A percentile compares a stretch with the other conserved stretches of the same genome.
phyloP scores from a whole-genome alignment of 306 rosid species.

The Hippophae tibetana region DNA sequence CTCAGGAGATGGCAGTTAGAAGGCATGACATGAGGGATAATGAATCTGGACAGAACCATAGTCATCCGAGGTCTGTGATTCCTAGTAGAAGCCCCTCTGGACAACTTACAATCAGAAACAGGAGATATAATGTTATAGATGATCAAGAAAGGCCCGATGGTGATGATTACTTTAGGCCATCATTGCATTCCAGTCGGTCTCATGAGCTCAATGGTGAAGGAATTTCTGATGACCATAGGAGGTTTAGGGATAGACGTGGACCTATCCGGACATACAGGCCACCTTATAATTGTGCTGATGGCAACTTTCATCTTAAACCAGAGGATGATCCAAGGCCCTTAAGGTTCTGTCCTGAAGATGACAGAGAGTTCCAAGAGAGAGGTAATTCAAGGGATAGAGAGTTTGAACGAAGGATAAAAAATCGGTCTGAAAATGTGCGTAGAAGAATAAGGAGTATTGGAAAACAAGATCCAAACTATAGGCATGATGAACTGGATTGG shows the following conservation, averaged over 20 bases:
- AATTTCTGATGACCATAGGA: constrained; percentile 59
- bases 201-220: constrained; percentile 50
- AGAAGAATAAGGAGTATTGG: constrained; percentile 67
- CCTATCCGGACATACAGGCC: constrained; percentile 68
- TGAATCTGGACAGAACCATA: constrained; percentile 55
- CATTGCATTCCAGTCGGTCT: constrained; percentile 51
- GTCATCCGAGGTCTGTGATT: constrained; percentile 56
- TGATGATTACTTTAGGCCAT: constrained; percentile 53
- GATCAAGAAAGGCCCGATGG: constrained; percentile 52
- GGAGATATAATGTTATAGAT: constrained; percentile 63
- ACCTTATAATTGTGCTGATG: constrained; percentile 41
- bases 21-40: constrained; percentile 70
- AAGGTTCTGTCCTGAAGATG: constrained; percentile 56
- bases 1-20: constrained; percentile 49
- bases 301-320: constrained; percentile 48
- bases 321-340: constrained; percentile 56
- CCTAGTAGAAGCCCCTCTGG: constrained; percentile 52
- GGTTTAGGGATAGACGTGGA: constrained; percentile 69
- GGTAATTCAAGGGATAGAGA: constrained; percentile 63
- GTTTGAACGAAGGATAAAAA: constrained; percentile 56
- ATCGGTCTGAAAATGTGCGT: constrained; percentile 48
- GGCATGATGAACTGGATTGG: constrained; percentile 67
- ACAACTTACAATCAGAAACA: constrained; percentile 40
- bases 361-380: constrained; percentile 73
- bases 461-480: constrained; percentile 56